phyloP scores from a whole-genome alignment of 116 monocot genomes.

The Posidonia oceanica region DNA sequence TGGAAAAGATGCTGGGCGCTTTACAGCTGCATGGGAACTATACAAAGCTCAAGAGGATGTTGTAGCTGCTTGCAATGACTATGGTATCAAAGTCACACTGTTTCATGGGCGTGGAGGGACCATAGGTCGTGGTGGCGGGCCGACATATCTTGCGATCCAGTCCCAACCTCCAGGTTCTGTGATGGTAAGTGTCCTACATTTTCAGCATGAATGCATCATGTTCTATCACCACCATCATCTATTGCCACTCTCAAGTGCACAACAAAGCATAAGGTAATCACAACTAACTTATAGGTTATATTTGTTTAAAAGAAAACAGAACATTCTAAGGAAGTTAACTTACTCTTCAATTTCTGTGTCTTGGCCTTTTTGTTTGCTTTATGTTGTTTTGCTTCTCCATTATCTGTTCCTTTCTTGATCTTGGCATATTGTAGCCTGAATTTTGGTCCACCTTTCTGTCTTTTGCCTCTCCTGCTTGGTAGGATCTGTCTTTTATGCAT shows the following conservation, averaged over 20 bases:
- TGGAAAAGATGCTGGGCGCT: conserved; percentile 92
- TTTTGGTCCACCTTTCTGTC: too few species aligned
- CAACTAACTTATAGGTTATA: too few species aligned
- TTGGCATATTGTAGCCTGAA: too few species aligned
- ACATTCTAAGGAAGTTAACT: neutral
- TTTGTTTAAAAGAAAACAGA: too few species aligned
- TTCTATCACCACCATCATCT: neutral
- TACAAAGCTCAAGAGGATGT: conserved; percentile 95
- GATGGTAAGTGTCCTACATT: conserved; percentile 39
- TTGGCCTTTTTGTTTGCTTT: too few species aligned
- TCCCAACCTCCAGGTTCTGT: conserved; percentile 93
- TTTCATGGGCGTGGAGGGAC: conserved; percentile 93
- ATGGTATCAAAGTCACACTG: conserved; percentile 75
- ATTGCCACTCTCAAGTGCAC: too few species aligned
- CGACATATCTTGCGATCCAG: conserved; percentile 91
- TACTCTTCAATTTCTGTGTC: neutral
- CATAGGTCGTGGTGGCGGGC: conserved; percentile 87
- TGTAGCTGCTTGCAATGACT: conserved; percentile 76
- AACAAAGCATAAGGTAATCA: neutral
- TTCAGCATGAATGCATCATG: neutral
- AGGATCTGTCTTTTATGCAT: too few species aligned
- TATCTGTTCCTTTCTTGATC: too few species aligned
- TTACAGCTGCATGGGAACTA: conserved; percentile 89
- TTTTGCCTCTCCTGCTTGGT: too few species aligned
- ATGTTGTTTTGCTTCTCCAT: too few species aligned